Base-by-base conservation (phyloP, 129 eudicot genomes). In the Helichrysum umbraculigerum region DNA sequence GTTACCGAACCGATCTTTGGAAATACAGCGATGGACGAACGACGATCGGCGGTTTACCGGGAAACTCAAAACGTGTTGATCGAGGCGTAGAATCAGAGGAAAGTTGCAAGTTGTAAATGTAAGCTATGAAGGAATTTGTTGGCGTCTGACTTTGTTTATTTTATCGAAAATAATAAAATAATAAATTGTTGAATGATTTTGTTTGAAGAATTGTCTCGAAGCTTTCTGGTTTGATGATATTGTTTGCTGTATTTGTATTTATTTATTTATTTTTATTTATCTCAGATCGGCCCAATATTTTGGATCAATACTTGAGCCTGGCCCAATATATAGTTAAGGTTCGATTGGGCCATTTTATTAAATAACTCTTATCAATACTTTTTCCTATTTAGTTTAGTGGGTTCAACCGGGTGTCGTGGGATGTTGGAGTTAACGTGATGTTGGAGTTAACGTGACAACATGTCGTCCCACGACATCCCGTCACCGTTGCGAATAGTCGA, bases 31-130 rank as follows among this genome's bases (percentile, higher is more conserved):
- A 47, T 47, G 69, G 61, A 75, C 34, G 34, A 32, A 4, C 37
- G 8, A 7, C 35, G 42, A 51, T 37, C 80, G 74, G 52, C 32
- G 76, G 25, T 32, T 60, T 7, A 44, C 62, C 71, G 71, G 39
- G 0, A 12, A 19, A 47, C 3, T 20, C 41, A 21, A 78, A 71
- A 63, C 72, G 51, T 71, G 15, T 47, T 71, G 66, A 37, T 71
- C 50, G 14, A 71, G 56, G 77, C 72, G 77, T 71, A 42, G 72
- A 78, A 71, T 61, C 42, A 65, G 44, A 71, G 65, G 72, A 70
- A 44, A 75, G 71, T 61, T 60, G 56, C 19, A 32, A 33, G n/a
- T 70, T 41, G 47, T 41, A 2, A 20, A 25, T 41, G 47, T 41
- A 2, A 20, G 34, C 42, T 60, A 47, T 21, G 65, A 20, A 78